Evolutionary conservation across 805 yeast genomes (phyloP).

Genomic region (Saturnispora kantuleensis): DNA sequence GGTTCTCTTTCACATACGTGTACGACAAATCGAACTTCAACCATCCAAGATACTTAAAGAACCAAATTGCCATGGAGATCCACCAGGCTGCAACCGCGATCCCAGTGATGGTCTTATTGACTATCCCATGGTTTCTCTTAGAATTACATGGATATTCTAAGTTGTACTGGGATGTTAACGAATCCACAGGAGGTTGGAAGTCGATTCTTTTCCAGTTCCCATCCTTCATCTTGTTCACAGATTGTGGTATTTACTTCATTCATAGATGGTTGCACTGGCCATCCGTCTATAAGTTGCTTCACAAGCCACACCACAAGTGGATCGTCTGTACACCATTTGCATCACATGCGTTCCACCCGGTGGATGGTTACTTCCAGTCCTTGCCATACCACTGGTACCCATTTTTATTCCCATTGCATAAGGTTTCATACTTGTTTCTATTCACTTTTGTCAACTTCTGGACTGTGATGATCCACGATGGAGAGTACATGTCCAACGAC

Average conservation of each 20-base stretch:
- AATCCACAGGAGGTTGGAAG: slow-evolving; percentile 57
- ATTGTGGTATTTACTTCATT: slow-evolving; percentile 81
- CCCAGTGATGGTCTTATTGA: slow-evolving; percentile 79
- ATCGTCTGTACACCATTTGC: slow-evolving; percentile 97
- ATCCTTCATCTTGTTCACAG: slow-evolving; percentile 82
- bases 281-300: slow-evolving; percentile 68
- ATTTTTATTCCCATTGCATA: slow-evolving; percentile 85
- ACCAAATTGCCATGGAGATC: slow-evolving; percentile 83
- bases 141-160: slow-evolving; percentile 80
- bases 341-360: slow-evolving; percentile 97
- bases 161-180: slow-evolving; percentile 57
- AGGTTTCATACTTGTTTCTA: slow-evolving; percentile 66
- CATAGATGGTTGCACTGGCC: slow-evolving; percentile 97
- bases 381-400: slow-evolving; percentile 92
- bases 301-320: slow-evolving; percentile 99
- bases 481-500: slow-evolving; percentile 87
- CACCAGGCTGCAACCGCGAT: slow-evolving; percentile 69
- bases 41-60: slow-evolving; percentile 92
- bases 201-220: slow-evolving; percentile 62
- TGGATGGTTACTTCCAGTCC: slow-evolving; percentile 90
- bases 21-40: slow-evolving; percentile 86
- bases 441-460: slow-evolving; percentile 93
- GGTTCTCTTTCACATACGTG: slow-evolving; percentile 63
- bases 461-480: slow-evolving; percentile 99
- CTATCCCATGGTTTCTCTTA: slow-evolving; percentile 81